Evolutionary conservation across 352 stramenopile genomes (phyloP), one percentile per base, ranked within the genome.

Genomic region (Globisporangium polare): DNA sequence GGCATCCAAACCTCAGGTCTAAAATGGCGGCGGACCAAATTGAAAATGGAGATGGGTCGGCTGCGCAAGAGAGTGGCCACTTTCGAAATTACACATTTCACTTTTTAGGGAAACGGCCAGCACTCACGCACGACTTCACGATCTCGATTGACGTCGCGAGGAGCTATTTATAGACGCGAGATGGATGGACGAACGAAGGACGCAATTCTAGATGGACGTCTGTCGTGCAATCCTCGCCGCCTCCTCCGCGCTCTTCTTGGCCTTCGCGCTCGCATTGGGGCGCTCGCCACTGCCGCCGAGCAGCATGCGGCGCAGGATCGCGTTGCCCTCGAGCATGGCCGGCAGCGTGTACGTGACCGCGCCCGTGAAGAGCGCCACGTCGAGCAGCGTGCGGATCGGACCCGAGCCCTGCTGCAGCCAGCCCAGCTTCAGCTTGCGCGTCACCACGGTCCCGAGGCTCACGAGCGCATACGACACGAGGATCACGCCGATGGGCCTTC

Each of bases 381-480:
- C 75, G 1, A 85, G 35, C n/a, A 77, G 41, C 0, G 62, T 67
- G 1, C 77, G 73, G 18, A 72, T 35, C 3, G 65, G 50, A 9
- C 66, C 75, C 0, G 56, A 68, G 59, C 67, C 66, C 20, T 67
- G 69, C 57, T 79, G 60, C 20, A 88, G 63, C 73, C 68, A 83
- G 20, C 51, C 20, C 54, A 82, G 51, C 3, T 66, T 49, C 57
- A 82, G 53, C 3, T 66, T 49, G 22, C 72, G 62, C 24, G 71
- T 73, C 4, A 72, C 55, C 18, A 88, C 77, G 3, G 67, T 73
- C 27, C 70, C 71, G 47, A 85, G 66, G 43, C 77, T 89, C 50
- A 86, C 62, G 7, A 85, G 77, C 60, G 69, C 69, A 41, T 89
- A 89, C 37, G 80, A 85, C 20, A 71, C 70, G 46, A 89, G 76